Evolutionary conservation across 2,329 filamentous ascomycete genomes (phyloP).

Genomic region (Colletotrichum spinosum): DNA sequence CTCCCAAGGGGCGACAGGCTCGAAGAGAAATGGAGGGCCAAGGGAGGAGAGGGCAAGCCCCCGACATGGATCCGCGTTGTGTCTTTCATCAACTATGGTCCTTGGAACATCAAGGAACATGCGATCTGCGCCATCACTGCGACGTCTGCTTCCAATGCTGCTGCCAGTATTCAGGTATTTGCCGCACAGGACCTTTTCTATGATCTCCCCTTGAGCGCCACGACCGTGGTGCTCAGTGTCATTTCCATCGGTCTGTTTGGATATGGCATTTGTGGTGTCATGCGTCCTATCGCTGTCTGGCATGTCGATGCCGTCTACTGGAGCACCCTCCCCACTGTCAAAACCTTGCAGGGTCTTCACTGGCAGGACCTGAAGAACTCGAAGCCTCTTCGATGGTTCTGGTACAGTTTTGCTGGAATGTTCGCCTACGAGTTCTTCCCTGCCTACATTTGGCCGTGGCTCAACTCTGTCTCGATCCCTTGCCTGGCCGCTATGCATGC

Average conservation of each 20-base stretch:
- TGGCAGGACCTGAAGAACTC: conserved; percentile 63
- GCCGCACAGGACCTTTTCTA: conserved; percentile 65
- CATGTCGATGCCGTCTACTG: conserved; percentile 69
- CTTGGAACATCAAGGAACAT: conserved; percentile 68
- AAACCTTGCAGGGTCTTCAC: conserved; percentile 65
- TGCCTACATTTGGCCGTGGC: conserved; percentile 66
- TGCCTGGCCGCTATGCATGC: conserved; percentile 65
- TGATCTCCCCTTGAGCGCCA: conserved; percentile 55
- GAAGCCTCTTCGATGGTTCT: conserved; percentile 64
- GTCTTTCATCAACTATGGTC: conserved; percentile 62
- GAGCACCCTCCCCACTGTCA: conserved; percentile 63
- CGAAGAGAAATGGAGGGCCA: conserved; percentile 58
- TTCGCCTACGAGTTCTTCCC: conserved; percentile 64
- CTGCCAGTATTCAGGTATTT: conserved; percentile 55
- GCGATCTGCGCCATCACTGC: conserved; percentile 65
- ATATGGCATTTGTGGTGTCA: conserved; percentile 63
- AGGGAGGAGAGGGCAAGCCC: conserved; percentile 52
- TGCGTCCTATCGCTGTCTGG: conserved; percentile 66
- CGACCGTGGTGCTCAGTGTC: conserved; percentile 60
- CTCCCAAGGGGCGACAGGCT: conserved; percentile 65
- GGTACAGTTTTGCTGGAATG: conserved; percentile 62
- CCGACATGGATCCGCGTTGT: conserved; percentile 55
- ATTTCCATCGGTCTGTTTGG: conserved; percentile 68
- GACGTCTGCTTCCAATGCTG: conserved; percentile 63
- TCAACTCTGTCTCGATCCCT: conserved; percentile 66